A percentile compares a stretch with the other conserved stretches of the same genome.
Conservation (phyloP, 2,329 filamentous ascomycete genomes). For the Talaromyces sp. region DNA sequence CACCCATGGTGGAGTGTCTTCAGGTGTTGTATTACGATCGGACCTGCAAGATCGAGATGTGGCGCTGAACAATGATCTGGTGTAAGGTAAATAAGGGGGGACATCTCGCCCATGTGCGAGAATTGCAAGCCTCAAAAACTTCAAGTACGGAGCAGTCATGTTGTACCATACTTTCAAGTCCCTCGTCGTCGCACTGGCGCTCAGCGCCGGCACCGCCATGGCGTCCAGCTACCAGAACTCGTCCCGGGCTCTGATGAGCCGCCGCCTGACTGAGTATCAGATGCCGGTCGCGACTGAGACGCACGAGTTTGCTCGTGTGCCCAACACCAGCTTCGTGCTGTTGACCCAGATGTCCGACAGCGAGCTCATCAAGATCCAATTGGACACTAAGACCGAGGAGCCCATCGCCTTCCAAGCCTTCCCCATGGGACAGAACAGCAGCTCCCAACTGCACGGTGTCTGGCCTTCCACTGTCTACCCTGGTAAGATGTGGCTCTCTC, state of each 20-base stretch:
- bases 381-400: constrained; percentile 12
- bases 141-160: background rate
- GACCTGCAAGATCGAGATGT: constrained; percentile 34
- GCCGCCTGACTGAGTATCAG: constrained; percentile 19
- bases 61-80: background rate
- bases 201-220: constrained; percentile 4
- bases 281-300: constrained; percentile 18
- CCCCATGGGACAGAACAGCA: constrained; percentile 13
- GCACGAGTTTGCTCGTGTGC: constrained; percentile 20
- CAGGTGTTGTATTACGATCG: background rate
- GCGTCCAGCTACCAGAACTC: constrained; percentile 2
- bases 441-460: constrained; percentile 12
- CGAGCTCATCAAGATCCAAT: constrained; percentile 22
- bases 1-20: background rate
- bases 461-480: constrained; percentile 12
- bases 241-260: constrained; percentile 11
- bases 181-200: constrained; percentile 8
- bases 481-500: constrained; percentile 15
- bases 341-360: constrained; percentile 23
- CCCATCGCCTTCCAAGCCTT: constrained; percentile 13
- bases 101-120: background rate
- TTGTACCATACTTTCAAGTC: constrained; percentile 9
- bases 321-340: constrained; percentile 20
- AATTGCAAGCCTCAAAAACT: background rate
- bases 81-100: background rate